Conservation (phyloP, 306 rosid species). For the Oemleria cerasiformis region DNA sequence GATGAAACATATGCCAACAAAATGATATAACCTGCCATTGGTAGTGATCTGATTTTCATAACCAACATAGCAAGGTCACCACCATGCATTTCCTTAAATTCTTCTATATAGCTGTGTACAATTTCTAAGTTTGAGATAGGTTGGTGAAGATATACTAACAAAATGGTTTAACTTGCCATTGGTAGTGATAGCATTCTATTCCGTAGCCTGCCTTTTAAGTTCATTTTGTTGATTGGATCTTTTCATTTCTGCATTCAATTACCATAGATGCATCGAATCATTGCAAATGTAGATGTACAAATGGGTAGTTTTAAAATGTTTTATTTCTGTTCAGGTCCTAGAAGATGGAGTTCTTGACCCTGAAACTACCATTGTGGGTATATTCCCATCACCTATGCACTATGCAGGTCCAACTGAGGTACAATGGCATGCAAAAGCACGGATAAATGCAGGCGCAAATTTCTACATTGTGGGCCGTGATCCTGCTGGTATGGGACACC, state of each 20-base stretch:
- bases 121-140: background rate
- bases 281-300: background rate
- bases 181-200: background rate
- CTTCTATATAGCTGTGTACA: background rate
- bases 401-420: conserved; percentile 99
- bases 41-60: background rate
- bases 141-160: background rate
- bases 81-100: conserved; percentile 15
- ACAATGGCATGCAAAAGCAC: conserved; percentile 98
- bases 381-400: conserved; percentile 98
- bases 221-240: background rate
- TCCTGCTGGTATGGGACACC: conserved; percentile 99
- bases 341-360: conserved; percentile 97
- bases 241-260: background rate
- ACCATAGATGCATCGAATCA: background rate
- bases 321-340: conserved; percentile 59
- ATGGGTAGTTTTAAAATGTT: conserved; percentile 3
- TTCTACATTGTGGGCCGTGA: conserved; percentile 98
- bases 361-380: conserved; percentile 85
- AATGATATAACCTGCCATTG: background rate
- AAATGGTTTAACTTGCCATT: background rate
- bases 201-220: background rate
- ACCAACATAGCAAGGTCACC: conserved; percentile 90
- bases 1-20: background rate
- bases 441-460: conserved; percentile 95